phyloP scores from a whole-genome alignment of 2,329 filamentous ascomycete species.

The Trichoderma sp. region DNA sequence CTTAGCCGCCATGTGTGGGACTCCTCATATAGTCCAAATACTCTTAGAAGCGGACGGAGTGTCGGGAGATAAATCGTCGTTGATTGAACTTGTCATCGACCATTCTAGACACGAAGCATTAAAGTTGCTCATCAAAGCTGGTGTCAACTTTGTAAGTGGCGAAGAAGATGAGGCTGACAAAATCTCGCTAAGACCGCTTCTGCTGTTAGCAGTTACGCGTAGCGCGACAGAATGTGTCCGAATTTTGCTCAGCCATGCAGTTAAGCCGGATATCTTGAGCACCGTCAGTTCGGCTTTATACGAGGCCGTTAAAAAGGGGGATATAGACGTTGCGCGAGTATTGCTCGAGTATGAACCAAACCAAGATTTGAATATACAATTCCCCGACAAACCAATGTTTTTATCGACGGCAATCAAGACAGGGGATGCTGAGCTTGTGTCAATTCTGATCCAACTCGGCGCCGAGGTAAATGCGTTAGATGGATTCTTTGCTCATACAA shows the following conservation, averaged over 20 bases:
- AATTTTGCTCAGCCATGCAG: neutral
- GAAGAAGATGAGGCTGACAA: neutral
- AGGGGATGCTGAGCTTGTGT: neutral
- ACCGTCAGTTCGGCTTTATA: neutral
- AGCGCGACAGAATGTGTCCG: neutral
- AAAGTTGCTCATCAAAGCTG: neutral
- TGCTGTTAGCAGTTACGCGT: too few relatives aligned
- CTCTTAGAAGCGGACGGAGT: neutral
- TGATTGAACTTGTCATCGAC: too few relatives aligned
- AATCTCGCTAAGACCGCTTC: neutral
- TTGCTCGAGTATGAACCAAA: neutral
- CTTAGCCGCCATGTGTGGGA: too few relatives aligned
- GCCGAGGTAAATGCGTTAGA: neutral
- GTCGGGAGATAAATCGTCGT: too few relatives aligned
- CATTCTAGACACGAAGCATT: neutral
- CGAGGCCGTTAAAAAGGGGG: neutral
- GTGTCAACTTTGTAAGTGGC: neutral
- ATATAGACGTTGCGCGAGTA: neutral
- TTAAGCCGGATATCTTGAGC: neutral
- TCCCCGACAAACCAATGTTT: neutral
- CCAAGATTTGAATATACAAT: neutral
- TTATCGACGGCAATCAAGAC: neutral
- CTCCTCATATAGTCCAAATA: neutral
- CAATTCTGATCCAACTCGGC: neutral
- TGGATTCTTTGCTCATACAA: too few relatives aligned